Conservation (phyloP, 2,329 filamentous ascomycete species). For the Fusarium sp. region DNA sequence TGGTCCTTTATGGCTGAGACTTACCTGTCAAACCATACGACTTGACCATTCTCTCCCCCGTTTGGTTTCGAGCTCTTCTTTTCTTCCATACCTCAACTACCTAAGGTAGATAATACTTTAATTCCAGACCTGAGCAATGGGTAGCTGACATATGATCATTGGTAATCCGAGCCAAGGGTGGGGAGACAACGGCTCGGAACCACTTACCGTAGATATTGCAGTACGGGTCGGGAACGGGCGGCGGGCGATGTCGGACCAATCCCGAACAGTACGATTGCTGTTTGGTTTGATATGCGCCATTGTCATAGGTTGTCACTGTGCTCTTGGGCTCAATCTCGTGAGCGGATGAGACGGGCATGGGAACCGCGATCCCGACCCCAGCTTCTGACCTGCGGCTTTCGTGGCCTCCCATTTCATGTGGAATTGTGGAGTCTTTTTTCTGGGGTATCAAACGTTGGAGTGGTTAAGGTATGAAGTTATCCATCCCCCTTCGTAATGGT, state of each 20-base stretch:
- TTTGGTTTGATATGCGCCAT: conserved; percentile 13
- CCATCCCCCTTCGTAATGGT: neutral
- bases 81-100: conserved; percentile 7
- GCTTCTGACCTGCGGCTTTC: neutral
- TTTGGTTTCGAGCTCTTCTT: neutral
- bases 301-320: conserved; percentile 29
- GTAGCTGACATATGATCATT: conserved; percentile 41
- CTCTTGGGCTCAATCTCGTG: conserved; percentile 24
- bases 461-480: neutral
- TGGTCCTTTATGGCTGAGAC: conserved; percentile 20
- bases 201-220: neutral
- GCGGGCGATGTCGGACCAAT: conserved; percentile 43
- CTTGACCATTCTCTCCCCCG: conserved; percentile 5
- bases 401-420: neutral
- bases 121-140: too few relatives aligned
- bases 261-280: conserved; percentile 30
- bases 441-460: conserved; percentile 5
- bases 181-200: conserved; percentile 14
- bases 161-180: conserved; percentile 25
- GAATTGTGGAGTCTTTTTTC: conserved; percentile 18
- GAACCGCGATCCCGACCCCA: conserved; percentile 6
- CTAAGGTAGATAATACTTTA: too few relatives aligned
- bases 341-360: conserved; percentile 24
- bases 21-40: conserved; percentile 40
- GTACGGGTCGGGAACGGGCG: conserved; percentile 8